These are phyloP conservation scores for Herpetomonas muscarum DNA, from an alignment of 208 protist species.

Conservation along the genomic window DNA sequence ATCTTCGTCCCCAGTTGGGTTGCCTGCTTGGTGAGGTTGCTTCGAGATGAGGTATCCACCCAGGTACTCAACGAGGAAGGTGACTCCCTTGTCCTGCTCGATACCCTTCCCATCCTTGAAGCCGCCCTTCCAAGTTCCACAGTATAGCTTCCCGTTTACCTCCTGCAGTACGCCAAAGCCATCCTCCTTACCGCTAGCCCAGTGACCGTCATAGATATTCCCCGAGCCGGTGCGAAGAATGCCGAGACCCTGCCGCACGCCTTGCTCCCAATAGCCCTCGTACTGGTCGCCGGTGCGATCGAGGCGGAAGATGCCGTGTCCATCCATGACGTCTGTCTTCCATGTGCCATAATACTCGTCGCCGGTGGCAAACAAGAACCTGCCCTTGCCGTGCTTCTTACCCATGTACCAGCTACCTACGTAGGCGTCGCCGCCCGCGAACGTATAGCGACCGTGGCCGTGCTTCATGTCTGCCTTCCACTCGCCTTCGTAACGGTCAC, in stretches of 20 bases:
- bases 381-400: slow-evolving; percentile 66
- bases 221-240: slow-evolving; percentile 40
- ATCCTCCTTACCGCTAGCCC: slow-evolving; percentile 38
- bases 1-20: slow-evolving; percentile 7
- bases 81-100: slow-evolving; percentile 32
- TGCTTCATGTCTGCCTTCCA: slow-evolving; percentile 65
- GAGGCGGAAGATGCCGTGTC: slow-evolving; percentile 51
- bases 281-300: slow-evolving; percentile 39
- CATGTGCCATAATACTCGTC: slow-evolving; percentile 62
- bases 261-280: slow-evolving; percentile 51
- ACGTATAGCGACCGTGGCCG: slow-evolving; percentile 60
- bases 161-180: slow-evolving; percentile 50
- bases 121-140: slow-evolving; percentile 57
- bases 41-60: slow-evolving; percentile 50
- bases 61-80: slow-evolving; percentile 50
- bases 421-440: slow-evolving; percentile 52
- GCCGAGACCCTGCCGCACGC: slow-evolving; percentile 41
- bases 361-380: slow-evolving; percentile 42
- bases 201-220: slow-evolving; percentile 59
- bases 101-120: slow-evolving; percentile 67
- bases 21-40: not conserved
- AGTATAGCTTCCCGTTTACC: slow-evolving; percentile 52
- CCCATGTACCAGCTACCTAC: slow-evolving; percentile 63
- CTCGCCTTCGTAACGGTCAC: slow-evolving; percentile 64
- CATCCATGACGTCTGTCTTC: slow-evolving; percentile 54